Percentiles rank a stretch among this genome's conserved stretches.
Conservation (phyloP, 495 filamentous ascomycete species). For the Tuber melanosporum region DNA sequence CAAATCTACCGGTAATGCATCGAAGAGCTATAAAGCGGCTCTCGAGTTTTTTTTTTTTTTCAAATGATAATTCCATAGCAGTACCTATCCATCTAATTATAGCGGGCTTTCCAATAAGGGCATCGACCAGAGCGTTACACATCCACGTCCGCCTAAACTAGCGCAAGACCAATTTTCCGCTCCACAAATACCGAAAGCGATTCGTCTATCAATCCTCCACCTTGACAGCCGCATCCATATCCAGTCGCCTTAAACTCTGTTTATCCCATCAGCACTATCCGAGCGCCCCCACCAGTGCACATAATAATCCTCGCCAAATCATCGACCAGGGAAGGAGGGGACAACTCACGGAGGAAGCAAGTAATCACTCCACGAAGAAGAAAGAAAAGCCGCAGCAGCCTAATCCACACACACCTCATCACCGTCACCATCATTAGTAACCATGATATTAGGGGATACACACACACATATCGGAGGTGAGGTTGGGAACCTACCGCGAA, state of each 20-base stretch:
- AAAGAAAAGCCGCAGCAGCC: conserved; percentile 23
- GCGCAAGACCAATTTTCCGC: not conserved
- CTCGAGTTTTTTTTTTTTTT: not conserved
- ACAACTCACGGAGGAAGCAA: conserved; percentile 27
- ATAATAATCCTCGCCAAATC: not conserved
- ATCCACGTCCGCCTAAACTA: not conserved
- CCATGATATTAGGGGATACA: not conserved
- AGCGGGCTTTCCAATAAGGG: not conserved
- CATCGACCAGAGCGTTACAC: not conserved
- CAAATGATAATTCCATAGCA: not conserved
- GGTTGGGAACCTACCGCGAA: conserved; percentile 58
- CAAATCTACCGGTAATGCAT: not conserved
- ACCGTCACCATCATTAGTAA: not conserved
- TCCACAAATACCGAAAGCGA: not conserved
- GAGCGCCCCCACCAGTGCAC: not conserved
- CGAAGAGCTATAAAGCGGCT: not conserved
- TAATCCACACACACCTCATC: not conserved
- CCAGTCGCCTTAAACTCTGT: not conserved
- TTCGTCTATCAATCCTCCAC: not conserved
- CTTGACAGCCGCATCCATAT: not conserved
- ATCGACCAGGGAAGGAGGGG: not conserved
- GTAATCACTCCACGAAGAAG: conserved; percentile 32
- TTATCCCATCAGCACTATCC: not conserved
- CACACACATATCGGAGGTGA: not conserved
- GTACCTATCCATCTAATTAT: not conserved